Evolutionary conservation across 2,329 filamentous ascomycete genomes (phyloP), one percentile per base, ranked within the genome.

Genomic region (Chaetomium sp.): DNA sequence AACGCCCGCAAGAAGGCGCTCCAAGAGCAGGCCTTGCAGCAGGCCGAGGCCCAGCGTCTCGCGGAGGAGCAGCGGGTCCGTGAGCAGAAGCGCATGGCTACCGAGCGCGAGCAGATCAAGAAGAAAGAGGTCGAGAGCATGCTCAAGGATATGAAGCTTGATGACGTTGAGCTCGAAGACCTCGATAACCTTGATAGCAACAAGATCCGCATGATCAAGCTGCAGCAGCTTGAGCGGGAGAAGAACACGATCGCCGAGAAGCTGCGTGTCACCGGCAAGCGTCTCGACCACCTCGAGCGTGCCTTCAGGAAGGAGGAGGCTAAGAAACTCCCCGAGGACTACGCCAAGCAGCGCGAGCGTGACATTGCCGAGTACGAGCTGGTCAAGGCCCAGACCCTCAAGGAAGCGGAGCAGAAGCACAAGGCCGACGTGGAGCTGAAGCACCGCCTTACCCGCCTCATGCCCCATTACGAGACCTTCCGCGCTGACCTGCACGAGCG

Each of bases 231-330:
- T 9, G 94, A 97, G 76, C 91, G 92, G 66, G 94, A 97, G 79
- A 99, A 97, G 86, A 95, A 92, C 68, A 91, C 94, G 68, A 85
- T 96, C 64, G 89, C 88, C 61, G 91, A 96, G 74, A 90, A 88
- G 70, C 83, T 97, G 52, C 87, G 91, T 66, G 84, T 95, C 66
- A 95, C 91, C 58, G 90, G 88, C 71, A 97, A 96, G 83, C 88
- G 94, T 62, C 89, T 96, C 66, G 94, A 99, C 69, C 92, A 99
- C 74, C 77, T 99, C 65, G 94, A 99, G 78, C 89, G 94, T 76
- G 94, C 94, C 40, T 95, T 95, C 81, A 87, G 94, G 67, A 89
- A 92, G 71, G 94, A 97, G 75, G 94, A 99, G 74, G 76, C 87
- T 68, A 96, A 96, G 82, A 92, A 96, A 74, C 77, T 97, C 57